Conservation (phyloP, 768 basidiomycete genomes). For the Lactarius pseudohatsudake region DNA sequence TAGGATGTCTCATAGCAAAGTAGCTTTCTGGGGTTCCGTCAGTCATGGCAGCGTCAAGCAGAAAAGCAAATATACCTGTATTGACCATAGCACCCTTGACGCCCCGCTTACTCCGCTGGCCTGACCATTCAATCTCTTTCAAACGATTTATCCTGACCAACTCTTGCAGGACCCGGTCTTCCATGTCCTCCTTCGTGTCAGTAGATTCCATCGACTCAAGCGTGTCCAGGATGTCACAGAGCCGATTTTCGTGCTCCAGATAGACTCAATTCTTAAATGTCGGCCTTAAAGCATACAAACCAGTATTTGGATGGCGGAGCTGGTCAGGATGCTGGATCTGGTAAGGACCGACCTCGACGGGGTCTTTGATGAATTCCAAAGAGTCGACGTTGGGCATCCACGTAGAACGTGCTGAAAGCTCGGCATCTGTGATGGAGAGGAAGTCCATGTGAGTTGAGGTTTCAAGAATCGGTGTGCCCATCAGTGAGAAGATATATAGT, state of each 20-base stretch:
- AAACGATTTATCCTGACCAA: background rate
- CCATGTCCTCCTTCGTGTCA: background rate
- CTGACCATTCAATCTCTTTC: conserved; percentile 9
- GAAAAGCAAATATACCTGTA: background rate
- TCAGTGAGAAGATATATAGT: too few species aligned
- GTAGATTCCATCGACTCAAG: background rate
- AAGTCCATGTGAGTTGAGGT: too few species aligned
- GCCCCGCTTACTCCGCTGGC: background rate
- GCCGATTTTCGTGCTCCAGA: background rate
- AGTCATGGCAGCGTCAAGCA: background rate
- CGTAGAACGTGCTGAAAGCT: too few species aligned
- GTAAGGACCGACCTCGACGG: background rate
- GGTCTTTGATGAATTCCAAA: too few species aligned
- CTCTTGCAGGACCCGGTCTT: conserved; percentile 4
- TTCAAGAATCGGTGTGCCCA: too few species aligned
- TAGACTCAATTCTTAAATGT: background rate
- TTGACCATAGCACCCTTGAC: background rate
- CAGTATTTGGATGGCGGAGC: background rate
- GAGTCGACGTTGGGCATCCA: too few species aligned
- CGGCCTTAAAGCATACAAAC: too few species aligned
- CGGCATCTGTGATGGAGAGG: too few species aligned
- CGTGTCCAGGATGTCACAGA: background rate
- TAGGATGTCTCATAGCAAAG: background rate
- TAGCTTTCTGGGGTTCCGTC: background rate
- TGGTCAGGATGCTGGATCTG: background rate